These are phyloP conservation scores for Berberis thunbergii DNA, from an alignment of 164 flowering plant genomes.

Conservation along the genomic window DNA sequence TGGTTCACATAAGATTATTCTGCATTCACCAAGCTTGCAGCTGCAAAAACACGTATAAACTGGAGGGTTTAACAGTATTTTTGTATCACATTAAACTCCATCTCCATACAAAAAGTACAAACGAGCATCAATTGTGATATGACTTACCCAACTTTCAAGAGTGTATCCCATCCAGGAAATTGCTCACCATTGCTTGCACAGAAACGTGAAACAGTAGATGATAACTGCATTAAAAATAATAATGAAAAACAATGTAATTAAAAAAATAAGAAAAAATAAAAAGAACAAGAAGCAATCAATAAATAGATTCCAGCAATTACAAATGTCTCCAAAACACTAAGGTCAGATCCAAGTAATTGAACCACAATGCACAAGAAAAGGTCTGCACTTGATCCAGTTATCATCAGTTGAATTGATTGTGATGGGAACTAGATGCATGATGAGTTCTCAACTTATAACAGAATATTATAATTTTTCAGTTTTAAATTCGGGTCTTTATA, in stretches of 20 bases:
- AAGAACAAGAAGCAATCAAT: neutral
- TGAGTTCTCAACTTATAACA: no score
- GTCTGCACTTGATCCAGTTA: no score
- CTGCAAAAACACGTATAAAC: constrained; percentile 31
- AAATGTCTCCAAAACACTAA: neutral
- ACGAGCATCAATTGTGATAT: no score
- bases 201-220: constrained; percentile 1
- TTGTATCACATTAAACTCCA: neutral
- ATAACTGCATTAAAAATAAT: neutral
- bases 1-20: constrained; percentile 75
- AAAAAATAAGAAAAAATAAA: no score
- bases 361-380: no score
- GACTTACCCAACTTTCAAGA: constrained; percentile 9
- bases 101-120: neutral
- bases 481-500: no score
- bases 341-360: no score
- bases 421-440: no score
- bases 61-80: neutral
- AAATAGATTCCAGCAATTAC: neutral
- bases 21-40: constrained; percentile 85
- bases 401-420: no score
- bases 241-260: neutral
- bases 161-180: constrained; percentile 8
- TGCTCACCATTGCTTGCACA: constrained; percentile 3
- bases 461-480: no score